Base-by-base conservation (phyloP, 2,329 filamentous ascomycete species). In the Fusarium lyarnte region DNA sequence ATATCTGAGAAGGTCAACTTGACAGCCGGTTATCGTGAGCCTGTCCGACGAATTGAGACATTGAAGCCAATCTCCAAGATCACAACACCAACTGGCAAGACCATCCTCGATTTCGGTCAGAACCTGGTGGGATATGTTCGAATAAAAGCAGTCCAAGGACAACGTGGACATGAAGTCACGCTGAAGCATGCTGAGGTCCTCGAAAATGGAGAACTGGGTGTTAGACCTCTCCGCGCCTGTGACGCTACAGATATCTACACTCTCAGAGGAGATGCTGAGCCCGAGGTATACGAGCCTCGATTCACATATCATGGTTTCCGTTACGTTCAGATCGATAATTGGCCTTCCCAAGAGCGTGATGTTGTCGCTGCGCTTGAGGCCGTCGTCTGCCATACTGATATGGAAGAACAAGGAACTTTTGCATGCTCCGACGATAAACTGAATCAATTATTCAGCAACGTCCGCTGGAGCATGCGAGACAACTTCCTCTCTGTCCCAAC, bases 401-500 rank as follows among this genome's bases (percentile, higher is more conserved):
- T 90, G 82, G 78, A 69, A 14, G 81, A 85, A 4, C 86, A 84
- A 0, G 87, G 88, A 0, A 80, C 75, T 29, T 89, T 90, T 62
- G 73, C 82, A 6, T 89, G 85, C 63, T 90, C 88, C 0, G 76
- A 91, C 46, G 49, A 74, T 0, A 79, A 85, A 13, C 70, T 91
- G 16, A 91, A 89, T 69, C 79, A 85, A 45, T 82, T 91, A 6
- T 85, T 90, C 59, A 67, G 83, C 3, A 91, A 91, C 53, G 83
- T 87, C 1, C 74, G 81, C 35, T 90, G 88, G 88, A 84, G 84
- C 9, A 89, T 89, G 85, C 83, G 84, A 33, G 87, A 87, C 1
- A 91, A 90, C 70, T 90, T 91, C 71, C 71, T 90, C 6, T 84
- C 83, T 0, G 78, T 90, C 1, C 88, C 88, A 0, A 90, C 88